These are phyloP conservation scores for Phytophthora uliginosa DNA, from an alignment of 352 stramenopile species.

Conservation along the genomic window DNA sequence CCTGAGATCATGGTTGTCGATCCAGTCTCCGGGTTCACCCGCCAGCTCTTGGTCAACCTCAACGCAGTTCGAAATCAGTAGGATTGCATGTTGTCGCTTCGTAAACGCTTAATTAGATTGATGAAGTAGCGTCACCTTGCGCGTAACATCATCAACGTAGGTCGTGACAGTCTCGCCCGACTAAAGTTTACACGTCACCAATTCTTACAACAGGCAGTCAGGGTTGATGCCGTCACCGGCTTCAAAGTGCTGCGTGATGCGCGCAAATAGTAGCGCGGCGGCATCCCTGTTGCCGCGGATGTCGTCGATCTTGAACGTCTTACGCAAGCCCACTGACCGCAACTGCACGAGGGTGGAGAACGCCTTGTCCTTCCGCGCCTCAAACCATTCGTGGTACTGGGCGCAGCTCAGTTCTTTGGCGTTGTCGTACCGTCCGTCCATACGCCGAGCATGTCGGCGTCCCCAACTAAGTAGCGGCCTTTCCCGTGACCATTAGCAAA, in stretches of 20 bases:
- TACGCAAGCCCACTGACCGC: not conserved
- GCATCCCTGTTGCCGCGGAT: not conserved
- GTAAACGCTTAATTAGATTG: too few species aligned
- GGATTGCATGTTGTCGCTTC: too few species aligned
- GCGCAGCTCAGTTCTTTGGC: not conserved
- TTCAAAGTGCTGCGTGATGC: not conserved
- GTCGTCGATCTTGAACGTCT: not conserved
- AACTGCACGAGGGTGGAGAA: not conserved
- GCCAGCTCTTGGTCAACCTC: too few species aligned
- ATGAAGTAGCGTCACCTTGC: too few species aligned
- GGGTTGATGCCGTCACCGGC: not conserved
- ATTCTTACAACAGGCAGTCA: not conserved
- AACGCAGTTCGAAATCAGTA: too few species aligned
- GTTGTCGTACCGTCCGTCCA: not conserved
- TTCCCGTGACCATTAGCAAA: too few species aligned
- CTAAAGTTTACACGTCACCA: not conserved
- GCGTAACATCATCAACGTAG: too few species aligned
- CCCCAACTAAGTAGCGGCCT: too few species aligned
- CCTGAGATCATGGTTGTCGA: too few species aligned
- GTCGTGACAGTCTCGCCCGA: too few species aligned
- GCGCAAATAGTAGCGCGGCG: not conserved
- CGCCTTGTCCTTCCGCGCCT: constrained; percentile 10
- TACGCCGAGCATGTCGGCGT: too few species aligned
- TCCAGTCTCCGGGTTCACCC: too few species aligned
- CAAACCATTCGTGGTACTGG: constrained; percentile 9